phyloP scores from a whole-genome alignment of 2,329 filamentous ascomycete species.

The Penicillium sp. region DNA sequence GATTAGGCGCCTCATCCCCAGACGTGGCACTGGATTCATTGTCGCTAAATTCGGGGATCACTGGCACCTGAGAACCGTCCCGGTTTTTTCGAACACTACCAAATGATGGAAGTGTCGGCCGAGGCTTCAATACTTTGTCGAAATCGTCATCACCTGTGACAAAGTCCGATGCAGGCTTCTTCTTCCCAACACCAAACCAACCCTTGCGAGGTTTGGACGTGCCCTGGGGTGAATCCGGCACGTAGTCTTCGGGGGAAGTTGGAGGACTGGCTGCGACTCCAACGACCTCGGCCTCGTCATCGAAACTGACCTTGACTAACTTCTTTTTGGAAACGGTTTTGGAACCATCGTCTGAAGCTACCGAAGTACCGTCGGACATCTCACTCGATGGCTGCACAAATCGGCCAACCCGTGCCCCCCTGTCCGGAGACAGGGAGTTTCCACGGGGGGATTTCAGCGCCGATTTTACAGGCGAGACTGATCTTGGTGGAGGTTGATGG shows the following conservation, averaged over 20 bases:
- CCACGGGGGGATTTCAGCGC: slow-evolving; percentile 58
- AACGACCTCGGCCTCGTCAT: slow-evolving; percentile 54
- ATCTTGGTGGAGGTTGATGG: slow-evolving; percentile 59
- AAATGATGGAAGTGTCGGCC: slow-evolving; percentile 60
- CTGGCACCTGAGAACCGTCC: slow-evolving; percentile 25
- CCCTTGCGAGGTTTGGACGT: slow-evolving; percentile 31
- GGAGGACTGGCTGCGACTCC: slow-evolving; percentile 44
- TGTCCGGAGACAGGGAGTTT: slow-evolving; percentile 39
- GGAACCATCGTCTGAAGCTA: slow-evolving; percentile 45
- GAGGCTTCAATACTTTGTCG: slow-evolving; percentile 57
- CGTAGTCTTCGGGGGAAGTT: slow-evolving; percentile 40
- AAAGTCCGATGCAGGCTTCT: slow-evolving; percentile 29
- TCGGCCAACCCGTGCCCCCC: slow-evolving; percentile 21
- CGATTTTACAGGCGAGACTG: slow-evolving; percentile 61
- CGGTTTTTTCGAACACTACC: slow-evolving; percentile 58
- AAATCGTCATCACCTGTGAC: slow-evolving; percentile 48
- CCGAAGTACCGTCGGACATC: slow-evolving; percentile 56
- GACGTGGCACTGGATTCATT: slow-evolving; percentile 35
- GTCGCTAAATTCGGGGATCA: slow-evolving; percentile 27
- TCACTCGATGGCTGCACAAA: slow-evolving; percentile 48
- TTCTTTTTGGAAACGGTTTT: slow-evolving; percentile 51
- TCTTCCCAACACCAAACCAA: slow-evolving; percentile 40
- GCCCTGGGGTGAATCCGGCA: slow-evolving; percentile 35
- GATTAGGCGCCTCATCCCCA: slow-evolving; percentile 46
- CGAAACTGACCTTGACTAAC: slow-evolving; percentile 65